Percentiles rank a stretch among this genome's conserved stretches.
phyloP scores from a whole-genome alignment of 495 filamentous ascomycete species.

The Xylaria castorea region DNA sequence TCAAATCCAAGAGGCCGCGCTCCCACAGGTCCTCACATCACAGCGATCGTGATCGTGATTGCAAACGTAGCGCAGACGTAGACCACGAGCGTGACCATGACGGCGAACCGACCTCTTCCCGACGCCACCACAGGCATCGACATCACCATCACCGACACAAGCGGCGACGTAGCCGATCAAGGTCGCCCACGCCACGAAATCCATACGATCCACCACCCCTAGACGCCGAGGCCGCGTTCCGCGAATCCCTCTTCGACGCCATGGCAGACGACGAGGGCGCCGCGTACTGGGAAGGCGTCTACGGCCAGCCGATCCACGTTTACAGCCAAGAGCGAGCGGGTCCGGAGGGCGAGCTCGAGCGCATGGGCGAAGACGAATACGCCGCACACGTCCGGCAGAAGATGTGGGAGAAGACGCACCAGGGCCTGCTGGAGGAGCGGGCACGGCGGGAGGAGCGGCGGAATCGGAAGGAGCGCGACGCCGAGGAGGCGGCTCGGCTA shows the following conservation, averaged over 20 bases:
- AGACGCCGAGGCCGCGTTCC: conserved; percentile 76
- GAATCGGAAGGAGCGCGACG: conserved; percentile 46
- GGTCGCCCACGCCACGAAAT: conserved; percentile 43
- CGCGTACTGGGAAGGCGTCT: conserved; percentile 91
- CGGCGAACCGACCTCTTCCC: conserved; percentile 28
- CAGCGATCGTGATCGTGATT: conserved; percentile 22
- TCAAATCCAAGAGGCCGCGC: conserved; percentile 55
- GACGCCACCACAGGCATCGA: conserved; percentile 35
- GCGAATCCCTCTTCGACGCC: conserved; percentile 97
- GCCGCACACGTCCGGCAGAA: conserved; percentile 77
- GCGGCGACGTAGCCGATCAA: conserved; percentile 41
- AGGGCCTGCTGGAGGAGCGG: conserved; percentile 63
- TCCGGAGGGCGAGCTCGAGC: conserved; percentile 70
- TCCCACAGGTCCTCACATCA: conserved; percentile 34
- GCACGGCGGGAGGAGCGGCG: conserved; percentile 53
- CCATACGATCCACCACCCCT: conserved; percentile 61
- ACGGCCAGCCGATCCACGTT: conserved; percentile 82
- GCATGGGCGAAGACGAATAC: conserved; percentile 92
- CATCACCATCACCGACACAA: conserved; percentile 43
- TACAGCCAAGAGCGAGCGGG: conserved; percentile 36
- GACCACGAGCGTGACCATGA: conserved; percentile 22
- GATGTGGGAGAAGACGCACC: conserved; percentile 94
- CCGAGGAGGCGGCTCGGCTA: conserved; percentile 57
- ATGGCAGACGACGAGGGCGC: conserved; percentile 98
- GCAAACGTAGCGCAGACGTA: conserved; percentile 1